Evolutionary conservation across 1,284 basidiomycete species (phyloP).

Genomic region (Xanthoconium separans): DNA sequence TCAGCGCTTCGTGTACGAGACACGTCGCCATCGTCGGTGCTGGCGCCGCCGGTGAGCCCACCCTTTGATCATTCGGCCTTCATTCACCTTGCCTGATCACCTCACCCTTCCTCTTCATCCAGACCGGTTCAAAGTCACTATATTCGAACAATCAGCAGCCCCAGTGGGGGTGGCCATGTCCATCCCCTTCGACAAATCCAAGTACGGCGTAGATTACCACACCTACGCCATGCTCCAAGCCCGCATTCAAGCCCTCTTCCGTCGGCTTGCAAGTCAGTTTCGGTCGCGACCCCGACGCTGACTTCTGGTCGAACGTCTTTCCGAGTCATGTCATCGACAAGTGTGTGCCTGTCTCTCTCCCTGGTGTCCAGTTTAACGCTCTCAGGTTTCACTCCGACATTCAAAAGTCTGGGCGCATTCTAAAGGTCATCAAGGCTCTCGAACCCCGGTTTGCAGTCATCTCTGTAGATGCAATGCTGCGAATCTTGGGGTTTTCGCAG

Average conservation of each 20-base stretch:
- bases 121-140: not conserved
- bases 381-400: slow-evolving; percentile 6
- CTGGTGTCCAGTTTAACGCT: not conserved
- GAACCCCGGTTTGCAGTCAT: slow-evolving; percentile 1
- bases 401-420: not conserved
- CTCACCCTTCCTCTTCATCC: not conserved
- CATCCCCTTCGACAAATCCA: not conserved
- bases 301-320: not conserved
- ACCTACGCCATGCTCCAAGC: not conserved
- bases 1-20: not conserved
- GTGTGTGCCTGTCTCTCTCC: not conserved
- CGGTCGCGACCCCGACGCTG: not conserved
- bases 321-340: not conserved
- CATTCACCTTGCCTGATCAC: not conserved
- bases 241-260: not conserved
- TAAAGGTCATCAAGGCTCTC: slow-evolving; percentile 6
- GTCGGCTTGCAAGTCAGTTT: not conserved
- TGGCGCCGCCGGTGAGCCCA: too few relatives aligned
- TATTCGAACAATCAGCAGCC: not conserved
- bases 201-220: not conserved
- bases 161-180: not conserved
- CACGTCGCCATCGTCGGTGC: not conserved
- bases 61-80: too few relatives aligned
- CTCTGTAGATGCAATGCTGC: slow-evolving; percentile 1
- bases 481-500: not conserved